Percentiles rank a stretch among this genome's conserved stretches.
These are phyloP conservation scores for Jacaranda mimosifolia DNA, from an alignment of 257 asterid genomes.

Conservation along the genomic window DNA sequence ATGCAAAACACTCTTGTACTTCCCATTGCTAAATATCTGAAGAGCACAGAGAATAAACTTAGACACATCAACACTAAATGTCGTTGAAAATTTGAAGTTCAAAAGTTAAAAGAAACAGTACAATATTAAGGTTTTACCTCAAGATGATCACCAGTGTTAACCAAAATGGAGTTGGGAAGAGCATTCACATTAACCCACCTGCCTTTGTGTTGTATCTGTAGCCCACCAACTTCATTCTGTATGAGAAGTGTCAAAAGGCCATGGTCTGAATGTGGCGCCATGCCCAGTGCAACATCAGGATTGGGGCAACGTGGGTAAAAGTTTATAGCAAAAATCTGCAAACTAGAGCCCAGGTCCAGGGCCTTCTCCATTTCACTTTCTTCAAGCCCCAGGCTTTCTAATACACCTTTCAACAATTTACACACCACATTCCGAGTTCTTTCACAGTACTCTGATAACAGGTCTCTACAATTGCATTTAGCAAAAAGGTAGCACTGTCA, in stretches of 20 bases:
- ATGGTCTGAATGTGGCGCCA: constrained; percentile 80
- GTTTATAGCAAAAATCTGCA: constrained; percentile 62
- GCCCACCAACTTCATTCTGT: constrained; percentile 66
- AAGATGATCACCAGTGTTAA: constrained; percentile 77
- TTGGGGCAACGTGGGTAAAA: constrained; percentile 77
- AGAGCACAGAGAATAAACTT: too few relatives aligned
- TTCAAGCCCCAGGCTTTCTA: constrained; percentile 63
- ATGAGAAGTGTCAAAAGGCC: constrained; percentile 80
- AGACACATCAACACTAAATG: too few relatives aligned
- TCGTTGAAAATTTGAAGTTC: too few relatives aligned
- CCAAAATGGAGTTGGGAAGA: constrained; percentile 67
- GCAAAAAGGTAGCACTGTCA: background rate
- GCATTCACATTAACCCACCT: constrained; percentile 63
- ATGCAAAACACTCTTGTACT: constrained; percentile 79
- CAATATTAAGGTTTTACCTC: constrained; percentile 55
- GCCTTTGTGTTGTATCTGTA: constrained; percentile 68
- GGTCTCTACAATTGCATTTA: constrained; percentile 41
- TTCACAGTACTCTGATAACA: constrained; percentile 54
- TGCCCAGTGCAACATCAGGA: constrained; percentile 73
- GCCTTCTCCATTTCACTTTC: constrained; percentile 49
- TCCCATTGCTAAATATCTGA: constrained; percentile 86
- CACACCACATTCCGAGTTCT: constrained; percentile 48
- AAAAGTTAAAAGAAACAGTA: too few relatives aligned
- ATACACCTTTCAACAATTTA: constrained; percentile 53
- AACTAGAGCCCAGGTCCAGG: constrained; percentile 51